Percentiles rank a stretch among this genome's conserved stretches.
Evolutionary conservation across 2,329 filamentous ascomycete species (phyloP).

Genomic region (Aspergillus sp.): DNA sequence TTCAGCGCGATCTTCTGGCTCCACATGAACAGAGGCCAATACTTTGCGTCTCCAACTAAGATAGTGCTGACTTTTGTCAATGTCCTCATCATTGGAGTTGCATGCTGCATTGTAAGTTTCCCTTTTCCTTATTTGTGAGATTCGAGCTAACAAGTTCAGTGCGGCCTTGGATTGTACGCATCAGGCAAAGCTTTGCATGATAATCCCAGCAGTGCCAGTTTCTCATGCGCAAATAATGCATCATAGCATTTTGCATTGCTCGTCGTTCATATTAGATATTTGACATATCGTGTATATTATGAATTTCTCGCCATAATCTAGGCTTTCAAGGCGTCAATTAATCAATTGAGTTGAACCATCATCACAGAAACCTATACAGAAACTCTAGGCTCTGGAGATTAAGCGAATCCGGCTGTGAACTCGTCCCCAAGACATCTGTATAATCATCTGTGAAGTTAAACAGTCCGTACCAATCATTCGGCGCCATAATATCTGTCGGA

Average conservation of each 20-base stretch:
- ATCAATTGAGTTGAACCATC: not conserved
- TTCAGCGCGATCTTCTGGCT: slow-evolving; percentile 24
- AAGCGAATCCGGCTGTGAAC: slow-evolving; percentile 24
- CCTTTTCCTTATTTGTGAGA: not conserved
- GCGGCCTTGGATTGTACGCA: slow-evolving; percentile 26
- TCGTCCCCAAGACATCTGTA: slow-evolving; percentile 19
- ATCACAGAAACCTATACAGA: slow-evolving; percentile 24
- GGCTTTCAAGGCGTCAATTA: too few species aligned
- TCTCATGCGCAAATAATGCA: slow-evolving; percentile 22
- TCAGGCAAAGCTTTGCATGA: slow-evolving; percentile 23
- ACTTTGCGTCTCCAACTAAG: slow-evolving; percentile 16
- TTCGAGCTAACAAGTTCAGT: slow-evolving; percentile 12
- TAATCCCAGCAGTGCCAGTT: slow-evolving; percentile 20
- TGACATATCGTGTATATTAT: too few species aligned
- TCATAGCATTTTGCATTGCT: not conserved
- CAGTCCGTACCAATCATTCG: slow-evolving; percentile 23
- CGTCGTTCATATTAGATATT: not conserved
- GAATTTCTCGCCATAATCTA: too few species aligned
- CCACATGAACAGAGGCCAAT: slow-evolving; percentile 18
- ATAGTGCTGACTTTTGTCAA: slow-evolving; percentile 15
- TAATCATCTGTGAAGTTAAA: slow-evolving; percentile 26
- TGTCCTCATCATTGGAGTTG: slow-evolving; percentile 9
- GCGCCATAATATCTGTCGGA: slow-evolving; percentile 7
- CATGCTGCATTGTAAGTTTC: slow-evolving; percentile 11
- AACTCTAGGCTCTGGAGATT: slow-evolving; percentile 27